These are phyloP conservation scores for Cytospora chrysosperma DNA, from an alignment of 2,329 filamentous ascomycete species.

Conservation along the genomic window DNA sequence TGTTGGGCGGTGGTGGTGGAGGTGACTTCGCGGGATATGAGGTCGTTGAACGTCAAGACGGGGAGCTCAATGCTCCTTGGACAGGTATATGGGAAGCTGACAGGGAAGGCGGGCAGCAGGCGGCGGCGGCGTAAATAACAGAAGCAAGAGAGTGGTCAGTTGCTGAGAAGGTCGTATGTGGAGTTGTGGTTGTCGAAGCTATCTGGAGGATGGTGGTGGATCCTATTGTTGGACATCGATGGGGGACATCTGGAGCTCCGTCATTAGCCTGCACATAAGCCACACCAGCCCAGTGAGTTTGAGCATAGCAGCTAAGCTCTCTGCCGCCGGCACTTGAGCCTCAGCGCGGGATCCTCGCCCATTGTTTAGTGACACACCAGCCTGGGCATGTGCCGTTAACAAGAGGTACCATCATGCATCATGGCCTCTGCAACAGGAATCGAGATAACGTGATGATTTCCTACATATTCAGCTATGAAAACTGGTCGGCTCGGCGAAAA, in stretches of 20 bases:
- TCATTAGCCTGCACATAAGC: conserved; percentile 8
- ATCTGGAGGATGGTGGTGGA: conserved; percentile 11
- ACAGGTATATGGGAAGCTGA: neutral
- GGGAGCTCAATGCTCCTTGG: conserved; percentile 10
- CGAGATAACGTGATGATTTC: too few relatives aligned
- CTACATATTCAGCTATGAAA: too few relatives aligned
- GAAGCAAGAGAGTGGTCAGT: conserved; percentile 1
- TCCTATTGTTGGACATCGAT: conserved; percentile 12
- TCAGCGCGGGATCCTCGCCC: neutral
- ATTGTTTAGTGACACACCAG: neutral
- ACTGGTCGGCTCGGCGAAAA: neutral
- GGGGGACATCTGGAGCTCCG: too few relatives aligned
- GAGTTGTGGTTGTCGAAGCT: conserved; percentile 8
- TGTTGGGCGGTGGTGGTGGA: conserved; percentile 49
- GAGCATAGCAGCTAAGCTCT: neutral
- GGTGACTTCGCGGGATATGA: conserved; percentile 22
- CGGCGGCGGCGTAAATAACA: neutral
- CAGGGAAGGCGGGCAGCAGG: neutral
- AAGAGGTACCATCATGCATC: too few relatives aligned
- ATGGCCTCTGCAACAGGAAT: too few relatives aligned
- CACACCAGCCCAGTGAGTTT: conserved; percentile 1
- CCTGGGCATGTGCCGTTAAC: too few relatives aligned
- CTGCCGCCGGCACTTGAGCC: neutral
- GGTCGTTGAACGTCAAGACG: conserved; percentile 1
- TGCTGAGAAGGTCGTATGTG: conserved; percentile 4